A percentile compares a stretch with the other conserved stretches of the same genome.
Evolutionary conservation across 1,139 yeast genomes (phyloP).

Genomic region (Debaryomyces sp.): DNA sequence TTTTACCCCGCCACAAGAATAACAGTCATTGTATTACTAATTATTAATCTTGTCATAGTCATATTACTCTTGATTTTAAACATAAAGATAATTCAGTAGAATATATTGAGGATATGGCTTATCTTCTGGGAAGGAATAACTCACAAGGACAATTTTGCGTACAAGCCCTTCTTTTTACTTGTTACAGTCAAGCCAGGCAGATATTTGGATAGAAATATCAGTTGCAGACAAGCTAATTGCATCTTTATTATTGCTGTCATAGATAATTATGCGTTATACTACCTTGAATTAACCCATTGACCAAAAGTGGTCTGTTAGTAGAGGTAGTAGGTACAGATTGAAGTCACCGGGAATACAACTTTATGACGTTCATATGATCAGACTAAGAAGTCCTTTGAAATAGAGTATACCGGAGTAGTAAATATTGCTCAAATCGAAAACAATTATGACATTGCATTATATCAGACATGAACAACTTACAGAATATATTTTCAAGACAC

Average conservation of each 20-base stretch:
- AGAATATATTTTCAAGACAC: background rate
- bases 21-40: conserved; percentile 24
- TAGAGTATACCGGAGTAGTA: no score
- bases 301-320: background rate
- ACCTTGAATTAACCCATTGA: background rate
- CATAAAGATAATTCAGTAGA: conserved; percentile 14
- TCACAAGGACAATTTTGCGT: no score
- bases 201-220: background rate
- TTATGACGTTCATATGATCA: no score
- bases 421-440: no score
- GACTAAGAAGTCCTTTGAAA: no score
- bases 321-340: background rate
- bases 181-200: no score
- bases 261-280: background rate
- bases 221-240: background rate
- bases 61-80: conserved; percentile 27
- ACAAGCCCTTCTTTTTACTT: no score
- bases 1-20: conserved; percentile 36
- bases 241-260: background rate
- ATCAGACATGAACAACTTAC: background rate
- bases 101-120: background rate
- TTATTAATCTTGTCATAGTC: conserved; percentile 24
- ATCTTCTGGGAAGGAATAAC: background rate
- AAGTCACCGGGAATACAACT: no score
- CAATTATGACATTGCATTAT: background rate